These are phyloP conservation scores for Chimonanthus salicifolius DNA, from an alignment of 164 flowering plant species.

Conservation along the genomic window DNA sequence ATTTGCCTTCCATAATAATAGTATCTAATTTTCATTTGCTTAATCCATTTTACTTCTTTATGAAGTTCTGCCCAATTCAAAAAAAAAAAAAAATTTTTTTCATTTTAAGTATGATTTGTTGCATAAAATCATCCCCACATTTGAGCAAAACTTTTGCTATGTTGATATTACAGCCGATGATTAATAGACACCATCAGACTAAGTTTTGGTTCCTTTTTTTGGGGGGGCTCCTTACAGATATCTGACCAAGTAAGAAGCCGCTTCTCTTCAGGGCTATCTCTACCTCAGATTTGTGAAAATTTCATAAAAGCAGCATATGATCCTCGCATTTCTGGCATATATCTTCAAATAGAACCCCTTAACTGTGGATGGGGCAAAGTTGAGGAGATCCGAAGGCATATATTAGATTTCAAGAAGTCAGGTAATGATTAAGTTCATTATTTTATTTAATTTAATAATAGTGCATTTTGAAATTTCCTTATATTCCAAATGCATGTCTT, in stretches of 20 bases:
- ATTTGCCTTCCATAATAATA: no score
- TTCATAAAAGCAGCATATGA: slow-evolving; percentile 86
- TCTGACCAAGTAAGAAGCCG: slow-evolving; percentile 80
- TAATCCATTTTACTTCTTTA: no score
- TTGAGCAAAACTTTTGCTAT: not conserved
- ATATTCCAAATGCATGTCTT: not conserved
- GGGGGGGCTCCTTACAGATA: slow-evolving; percentile 40
- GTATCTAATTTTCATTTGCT: no score
- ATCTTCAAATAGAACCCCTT: slow-evolving; percentile 80
- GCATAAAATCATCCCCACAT: no score
- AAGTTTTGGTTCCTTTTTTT: not conserved
- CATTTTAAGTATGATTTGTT: no score
- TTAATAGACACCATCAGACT: not conserved
- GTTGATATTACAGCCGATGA: not conserved
- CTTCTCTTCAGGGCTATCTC: slow-evolving; percentile 73
- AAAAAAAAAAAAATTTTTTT: no score
- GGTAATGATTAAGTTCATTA: slow-evolving; percentile 31
- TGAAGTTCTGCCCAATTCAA: no score
- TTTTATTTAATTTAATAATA: not conserved
- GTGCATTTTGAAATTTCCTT: not conserved
- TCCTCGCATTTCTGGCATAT: slow-evolving; percentile 82
- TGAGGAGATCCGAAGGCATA: slow-evolving; percentile 89
- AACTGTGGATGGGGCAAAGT: slow-evolving; percentile 94
- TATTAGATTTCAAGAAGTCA: slow-evolving; percentile 74
- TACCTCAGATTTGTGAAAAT: slow-evolving; percentile 93